Conservation (phyloP, 2,329 filamentous ascomycete genomes). For the Fusarium sp. region DNA sequence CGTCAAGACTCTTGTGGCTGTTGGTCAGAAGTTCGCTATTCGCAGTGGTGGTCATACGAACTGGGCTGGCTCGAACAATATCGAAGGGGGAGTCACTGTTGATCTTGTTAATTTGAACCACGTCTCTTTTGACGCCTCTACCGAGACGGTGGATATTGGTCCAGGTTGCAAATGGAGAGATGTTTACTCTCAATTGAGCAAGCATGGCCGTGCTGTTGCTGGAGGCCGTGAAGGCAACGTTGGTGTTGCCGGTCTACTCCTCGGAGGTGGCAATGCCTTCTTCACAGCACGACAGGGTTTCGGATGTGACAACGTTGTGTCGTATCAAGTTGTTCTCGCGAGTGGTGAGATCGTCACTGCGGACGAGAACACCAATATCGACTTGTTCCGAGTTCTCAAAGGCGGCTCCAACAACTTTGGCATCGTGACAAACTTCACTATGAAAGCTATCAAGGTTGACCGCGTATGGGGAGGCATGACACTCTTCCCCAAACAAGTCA, state of each 20-base stretch:
- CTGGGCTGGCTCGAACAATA: slow-evolving; percentile 3
- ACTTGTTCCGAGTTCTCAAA: background rate
- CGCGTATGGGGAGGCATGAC: slow-evolving; percentile 36
- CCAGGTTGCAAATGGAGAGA: slow-evolving; percentile 13
- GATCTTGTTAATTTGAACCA: slow-evolving; percentile 3
- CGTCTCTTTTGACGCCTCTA: background rate
- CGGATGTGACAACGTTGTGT: slow-evolving; percentile 6
- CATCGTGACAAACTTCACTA: slow-evolving; percentile 46
- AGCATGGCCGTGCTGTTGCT: background rate
- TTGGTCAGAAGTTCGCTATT: slow-evolving; percentile 10
- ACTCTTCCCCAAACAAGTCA: slow-evolving; percentile 22
- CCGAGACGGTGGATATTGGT: background rate
- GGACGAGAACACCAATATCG: background rate
- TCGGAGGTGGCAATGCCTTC: slow-evolving; percentile 9
- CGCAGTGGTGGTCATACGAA: slow-evolving; percentile 10
- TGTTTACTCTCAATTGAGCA: background rate
- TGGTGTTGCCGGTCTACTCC: background rate
- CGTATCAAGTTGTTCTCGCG: background rate
- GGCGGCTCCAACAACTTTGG: slow-evolving; percentile 13
- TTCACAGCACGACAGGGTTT: slow-evolving; percentile 2
- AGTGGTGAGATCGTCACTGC: background rate
- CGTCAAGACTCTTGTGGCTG: slow-evolving; percentile 21
- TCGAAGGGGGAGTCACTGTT: slow-evolving; percentile 1
- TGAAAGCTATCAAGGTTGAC: slow-evolving; percentile 39
- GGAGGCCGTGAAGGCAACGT: slow-evolving; percentile 12